Conservation (phyloP, 305 asterid genomes). For the Striga hermonthica region DNA sequence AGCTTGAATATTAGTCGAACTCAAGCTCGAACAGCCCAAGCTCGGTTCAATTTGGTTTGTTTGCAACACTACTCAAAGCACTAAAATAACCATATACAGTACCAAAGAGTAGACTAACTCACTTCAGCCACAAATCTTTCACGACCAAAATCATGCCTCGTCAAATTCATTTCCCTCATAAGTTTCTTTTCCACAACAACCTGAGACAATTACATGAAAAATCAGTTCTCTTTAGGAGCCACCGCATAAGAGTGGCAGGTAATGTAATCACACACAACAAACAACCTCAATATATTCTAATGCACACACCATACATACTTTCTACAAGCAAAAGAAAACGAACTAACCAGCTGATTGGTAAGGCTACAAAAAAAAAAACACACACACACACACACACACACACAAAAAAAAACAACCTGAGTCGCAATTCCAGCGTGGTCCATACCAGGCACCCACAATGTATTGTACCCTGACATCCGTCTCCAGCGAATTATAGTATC, state of each 20-base stretch:
- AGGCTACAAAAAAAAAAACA: too few relatives aligned
- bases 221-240: too few relatives aligned
- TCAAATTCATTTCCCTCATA: conserved; percentile 53
- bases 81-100: background rate
- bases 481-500: conserved; percentile 83
- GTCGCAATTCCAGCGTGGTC: conserved; percentile 93
- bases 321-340: too few relatives aligned
- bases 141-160: conserved; percentile 66
- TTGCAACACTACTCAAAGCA: background rate
- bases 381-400: too few relatives aligned
- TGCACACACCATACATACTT: too few relatives aligned
- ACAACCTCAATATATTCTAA: too few relatives aligned
- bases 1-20: too few relatives aligned
- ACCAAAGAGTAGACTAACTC: conserved; percentile 28
- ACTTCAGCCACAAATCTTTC: conserved; percentile 52
- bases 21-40: too few relatives aligned
- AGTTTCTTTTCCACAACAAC: conserved; percentile 75
- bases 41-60: too few relatives aligned
- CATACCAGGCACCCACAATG: conserved; percentile 86
- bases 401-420: conserved; percentile 44
- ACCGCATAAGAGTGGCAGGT: too few relatives aligned
- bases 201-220: conserved; percentile 40
- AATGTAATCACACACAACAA: too few relatives aligned
- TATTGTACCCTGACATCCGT: conserved; percentile 80
- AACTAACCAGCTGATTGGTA: too few relatives aligned